phyloP scores from a whole-genome alignment of 352 stramenopile species.

The Thraustochytrium sp. region DNA sequence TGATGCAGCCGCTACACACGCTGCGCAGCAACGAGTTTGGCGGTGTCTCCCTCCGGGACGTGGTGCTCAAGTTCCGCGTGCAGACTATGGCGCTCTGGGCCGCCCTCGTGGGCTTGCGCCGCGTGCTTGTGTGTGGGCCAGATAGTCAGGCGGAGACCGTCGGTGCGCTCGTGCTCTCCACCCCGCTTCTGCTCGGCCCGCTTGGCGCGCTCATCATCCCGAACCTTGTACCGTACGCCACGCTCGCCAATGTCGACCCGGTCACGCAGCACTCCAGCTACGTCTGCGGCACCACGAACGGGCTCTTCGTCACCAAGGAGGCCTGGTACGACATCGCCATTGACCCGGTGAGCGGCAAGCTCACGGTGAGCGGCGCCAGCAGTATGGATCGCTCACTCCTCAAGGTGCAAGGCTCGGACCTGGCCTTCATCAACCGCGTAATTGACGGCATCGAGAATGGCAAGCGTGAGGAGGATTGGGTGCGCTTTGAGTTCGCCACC shows the following conservation, averaged over 20 bases:
- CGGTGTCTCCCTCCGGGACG: neutral
- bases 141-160: neutral
- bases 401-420: constrained; percentile 18
- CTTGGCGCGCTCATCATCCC: constrained; percentile 17
- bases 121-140: constrained; percentile 14
- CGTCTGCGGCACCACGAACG: constrained; percentile 35
- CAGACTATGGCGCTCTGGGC: constrained; percentile 38
- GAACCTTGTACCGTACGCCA: constrained; percentile 20
- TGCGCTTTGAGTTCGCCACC: constrained; percentile 34
- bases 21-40: constrained; percentile 31
- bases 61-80: constrained; percentile 14
- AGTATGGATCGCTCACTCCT: constrained; percentile 1
- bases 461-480: constrained; percentile 20
- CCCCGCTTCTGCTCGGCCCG: constrained; percentile 17
- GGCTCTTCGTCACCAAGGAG: constrained; percentile 31
- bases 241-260: constrained; percentile 17
- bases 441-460: constrained; percentile 30
- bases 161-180: neutral
- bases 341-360: neutral
- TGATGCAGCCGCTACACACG: constrained; percentile 8
- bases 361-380: neutral
- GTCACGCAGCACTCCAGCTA: constrained; percentile 27
- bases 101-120: neutral
- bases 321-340: constrained; percentile 19
- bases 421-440: constrained; percentile 22